Conservation (phyloP, 2,329 filamentous ascomycete species). For the Ophiostoma ulmi region DNA sequence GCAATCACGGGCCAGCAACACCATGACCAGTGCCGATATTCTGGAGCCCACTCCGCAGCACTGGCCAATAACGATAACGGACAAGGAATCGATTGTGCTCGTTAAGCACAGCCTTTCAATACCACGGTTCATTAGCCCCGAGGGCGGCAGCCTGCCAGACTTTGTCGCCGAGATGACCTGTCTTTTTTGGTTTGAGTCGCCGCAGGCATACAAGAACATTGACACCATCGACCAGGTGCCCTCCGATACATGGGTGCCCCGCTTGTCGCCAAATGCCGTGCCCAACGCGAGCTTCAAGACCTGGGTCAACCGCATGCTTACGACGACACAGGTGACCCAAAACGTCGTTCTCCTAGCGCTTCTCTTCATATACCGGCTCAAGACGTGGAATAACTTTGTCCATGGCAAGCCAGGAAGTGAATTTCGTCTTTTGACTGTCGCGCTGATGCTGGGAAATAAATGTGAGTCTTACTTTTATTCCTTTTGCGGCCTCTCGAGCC, state of each 20-base stretch:
- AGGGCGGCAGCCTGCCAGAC: slow-evolving; percentile 70
- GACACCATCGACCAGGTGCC: slow-evolving; percentile 52
- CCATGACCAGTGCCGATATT: not conserved
- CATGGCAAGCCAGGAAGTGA: slow-evolving; percentile 91
- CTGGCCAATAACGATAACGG: slow-evolving; percentile 31
- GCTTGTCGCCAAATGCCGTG: slow-evolving; percentile 65
- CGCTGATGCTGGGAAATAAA: slow-evolving; percentile 97
- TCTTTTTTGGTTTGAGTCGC: slow-evolving; percentile 94
- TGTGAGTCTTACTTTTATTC: slow-evolving; percentile 49
- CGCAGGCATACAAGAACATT: slow-evolving; percentile 69
- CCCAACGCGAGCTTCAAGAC: slow-evolving; percentile 79
- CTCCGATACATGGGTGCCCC: slow-evolving; percentile 40
- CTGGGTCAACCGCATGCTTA: slow-evolving; percentile 87
- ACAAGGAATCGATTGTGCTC: slow-evolving; percentile 41
- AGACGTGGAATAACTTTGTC: slow-evolving; percentile 81
- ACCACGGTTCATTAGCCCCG: slow-evolving; percentile 68
- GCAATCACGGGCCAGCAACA: not conserved
- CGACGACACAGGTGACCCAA: slow-evolving; percentile 91
- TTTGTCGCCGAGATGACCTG: slow-evolving; percentile 91
- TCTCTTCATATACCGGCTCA: slow-evolving; percentile 87
- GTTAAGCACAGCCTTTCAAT: slow-evolving; percentile 62
- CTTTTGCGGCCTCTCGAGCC: too few species aligned
- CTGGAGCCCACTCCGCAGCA: slow-evolving; percentile 3
- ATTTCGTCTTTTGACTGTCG: slow-evolving; percentile 85
- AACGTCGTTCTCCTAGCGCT: slow-evolving; percentile 89